These are phyloP conservation scores for Ustilago tritici DNA, from an alignment of 1,284 basidiomycete species.

Conservation along the genomic window DNA sequence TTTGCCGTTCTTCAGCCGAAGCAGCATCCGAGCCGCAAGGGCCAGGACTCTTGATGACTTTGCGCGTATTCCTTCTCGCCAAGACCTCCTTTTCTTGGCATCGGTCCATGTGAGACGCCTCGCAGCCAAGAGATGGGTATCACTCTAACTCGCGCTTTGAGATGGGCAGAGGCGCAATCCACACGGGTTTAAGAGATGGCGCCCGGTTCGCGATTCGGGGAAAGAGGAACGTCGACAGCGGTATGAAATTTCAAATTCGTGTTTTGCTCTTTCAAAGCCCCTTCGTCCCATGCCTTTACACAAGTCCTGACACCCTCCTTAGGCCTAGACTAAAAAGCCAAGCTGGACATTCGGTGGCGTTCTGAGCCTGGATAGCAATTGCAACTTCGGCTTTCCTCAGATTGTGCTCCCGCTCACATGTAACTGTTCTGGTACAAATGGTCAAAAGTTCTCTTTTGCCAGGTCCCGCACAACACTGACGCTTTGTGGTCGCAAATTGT, in stretches of 20 bases:
- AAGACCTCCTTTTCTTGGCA: too few relatives aligned
- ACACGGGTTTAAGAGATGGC: not conserved
- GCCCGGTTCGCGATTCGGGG: not conserved
- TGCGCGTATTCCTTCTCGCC: too few relatives aligned
- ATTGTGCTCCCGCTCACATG: not conserved
- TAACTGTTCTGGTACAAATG: too few relatives aligned
- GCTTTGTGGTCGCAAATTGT: not conserved
- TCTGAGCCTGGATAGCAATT: constrained; percentile 12
- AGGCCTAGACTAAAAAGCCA: too few relatives aligned
- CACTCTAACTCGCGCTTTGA: not conserved
- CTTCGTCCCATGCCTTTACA: too few relatives aligned
- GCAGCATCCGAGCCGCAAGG: not conserved
- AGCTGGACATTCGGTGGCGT: too few relatives aligned
- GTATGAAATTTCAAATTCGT: constrained; percentile 17
- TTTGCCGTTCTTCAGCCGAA: not conserved
- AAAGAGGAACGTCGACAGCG: not conserved
- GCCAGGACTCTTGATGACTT: too few relatives aligned
- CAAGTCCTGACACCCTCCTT: too few relatives aligned
- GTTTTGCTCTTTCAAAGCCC: not conserved
- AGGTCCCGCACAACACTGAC: not conserved
- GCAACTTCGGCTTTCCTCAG: constrained; percentile 19
- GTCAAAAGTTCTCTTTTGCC: too few relatives aligned
- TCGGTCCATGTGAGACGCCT: too few relatives aligned
- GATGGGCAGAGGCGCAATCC: not conserved
- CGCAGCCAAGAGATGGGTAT: not conserved